A percentile compares a stretch with the other conserved stretches of the same genome.
Conservation (phyloP, 1,139 yeast genomes). For the Pichiaceae sp. region DNA sequence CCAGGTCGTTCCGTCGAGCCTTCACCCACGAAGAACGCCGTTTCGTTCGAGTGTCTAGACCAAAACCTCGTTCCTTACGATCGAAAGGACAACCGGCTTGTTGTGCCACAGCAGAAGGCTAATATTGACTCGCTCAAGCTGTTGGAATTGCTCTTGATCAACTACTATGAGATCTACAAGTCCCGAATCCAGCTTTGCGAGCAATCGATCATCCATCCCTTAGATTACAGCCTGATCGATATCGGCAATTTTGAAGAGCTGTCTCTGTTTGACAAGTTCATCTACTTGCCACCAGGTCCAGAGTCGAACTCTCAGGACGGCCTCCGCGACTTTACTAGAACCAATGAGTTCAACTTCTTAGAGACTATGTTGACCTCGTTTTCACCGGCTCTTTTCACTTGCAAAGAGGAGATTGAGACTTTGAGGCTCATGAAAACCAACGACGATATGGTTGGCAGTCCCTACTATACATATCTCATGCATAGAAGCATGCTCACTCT, state of each 20-base stretch:
- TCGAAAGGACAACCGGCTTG: conserved; percentile 5
- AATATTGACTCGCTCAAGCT: conserved; percentile 30
- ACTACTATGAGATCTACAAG: conserved; percentile 40
- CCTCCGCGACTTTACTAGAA: not conserved
- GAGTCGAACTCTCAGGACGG: conserved; percentile 1
- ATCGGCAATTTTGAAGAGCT: conserved; percentile 7
- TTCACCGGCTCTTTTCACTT: conserved; percentile 7
- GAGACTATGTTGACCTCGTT: conserved; percentile 5
- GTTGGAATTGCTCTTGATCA: conserved; percentile 29
- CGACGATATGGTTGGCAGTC: not conserved
- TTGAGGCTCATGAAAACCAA: not conserved
- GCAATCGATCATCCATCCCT: not conserved
- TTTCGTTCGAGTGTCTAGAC: conserved; percentile 27
- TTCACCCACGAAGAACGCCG: conserved; percentile 16
- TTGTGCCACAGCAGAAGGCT: conserved; percentile 18
- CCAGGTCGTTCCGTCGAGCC: conserved; percentile 29
- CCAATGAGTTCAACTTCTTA: conserved; percentile 7
- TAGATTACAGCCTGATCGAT: not conserved
- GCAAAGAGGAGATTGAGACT: not conserved
- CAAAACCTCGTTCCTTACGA: conserved; percentile 9
- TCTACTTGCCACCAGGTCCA: conserved; percentile 5
- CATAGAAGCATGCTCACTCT: conserved; percentile 19
- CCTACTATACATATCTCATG: conserved; percentile 6
- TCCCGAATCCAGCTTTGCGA: not conserved
- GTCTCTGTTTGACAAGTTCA: conserved; percentile 1